phyloP scores from a whole-genome alignment of 495 filamentous ascomycete species.

The Annulohypoxylon nitens region DNA sequence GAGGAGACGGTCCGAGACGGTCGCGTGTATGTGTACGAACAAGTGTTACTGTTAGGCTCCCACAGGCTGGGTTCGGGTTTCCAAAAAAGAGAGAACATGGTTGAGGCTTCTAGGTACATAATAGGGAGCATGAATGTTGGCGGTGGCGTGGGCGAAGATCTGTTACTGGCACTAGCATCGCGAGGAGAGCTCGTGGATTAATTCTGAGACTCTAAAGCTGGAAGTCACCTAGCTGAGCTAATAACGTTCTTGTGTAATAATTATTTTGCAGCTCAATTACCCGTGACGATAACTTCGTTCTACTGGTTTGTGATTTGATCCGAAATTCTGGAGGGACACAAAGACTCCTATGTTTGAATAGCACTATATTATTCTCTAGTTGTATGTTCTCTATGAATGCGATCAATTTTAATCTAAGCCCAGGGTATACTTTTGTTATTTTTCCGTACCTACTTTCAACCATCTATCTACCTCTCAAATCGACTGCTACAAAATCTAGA shows the following conservation, averaged over 20 bases:
- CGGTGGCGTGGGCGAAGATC: neutral
- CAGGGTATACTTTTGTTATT: slow-evolving; percentile 24
- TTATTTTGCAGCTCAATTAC: neutral
- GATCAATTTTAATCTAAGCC: neutral
- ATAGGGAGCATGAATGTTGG: slow-evolving; percentile 1
- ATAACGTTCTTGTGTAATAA: slow-evolving; percentile 17
- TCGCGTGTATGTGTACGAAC: slow-evolving; percentile 21
- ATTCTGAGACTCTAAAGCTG: neutral
- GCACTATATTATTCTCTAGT: neutral
- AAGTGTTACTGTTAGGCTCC: slow-evolving; percentile 18
- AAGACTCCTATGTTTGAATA: neutral
- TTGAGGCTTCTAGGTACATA: slow-evolving; percentile 11
- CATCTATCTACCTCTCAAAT: neutral
- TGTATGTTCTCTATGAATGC: neutral
- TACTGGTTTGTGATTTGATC: neutral
- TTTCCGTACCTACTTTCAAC: neutral
- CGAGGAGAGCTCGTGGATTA: neutral
- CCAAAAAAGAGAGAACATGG: neutral
- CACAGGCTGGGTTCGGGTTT: neutral
- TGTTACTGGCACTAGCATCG: neutral
- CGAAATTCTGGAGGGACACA: neutral
- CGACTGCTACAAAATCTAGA: neutral
- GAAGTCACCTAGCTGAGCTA: slow-evolving; percentile 7
- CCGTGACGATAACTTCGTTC: neutral
- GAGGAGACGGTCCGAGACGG: slow-evolving; percentile 5